A percentile compares a stretch with the other conserved stretches of the same genome.
Conservation (phyloP, 2,329 filamentous ascomycete genomes). For the Ophiostoma montium region DNA sequence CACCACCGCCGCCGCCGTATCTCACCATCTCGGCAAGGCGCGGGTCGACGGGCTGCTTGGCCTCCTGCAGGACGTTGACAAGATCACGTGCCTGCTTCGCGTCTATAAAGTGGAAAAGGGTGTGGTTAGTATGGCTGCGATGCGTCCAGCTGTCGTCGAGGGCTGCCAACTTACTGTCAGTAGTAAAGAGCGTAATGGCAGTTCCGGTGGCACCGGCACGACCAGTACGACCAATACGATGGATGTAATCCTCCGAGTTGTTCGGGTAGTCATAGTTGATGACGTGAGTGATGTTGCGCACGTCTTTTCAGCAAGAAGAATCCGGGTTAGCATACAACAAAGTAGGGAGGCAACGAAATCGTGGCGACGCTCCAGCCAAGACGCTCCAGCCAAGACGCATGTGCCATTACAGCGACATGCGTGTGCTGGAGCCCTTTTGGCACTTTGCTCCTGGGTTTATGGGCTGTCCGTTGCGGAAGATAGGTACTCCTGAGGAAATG, state of each 20-base stretch:
- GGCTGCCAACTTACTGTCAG: conserved; percentile 71
- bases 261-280: conserved; percentile 99
- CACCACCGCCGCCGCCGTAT: conserved; percentile 74
- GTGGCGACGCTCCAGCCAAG: conserved; percentile 47
- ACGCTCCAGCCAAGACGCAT: conserved; percentile 44
- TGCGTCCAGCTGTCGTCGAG: no score
- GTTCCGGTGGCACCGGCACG: conserved; percentile 90
- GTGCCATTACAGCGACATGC: conserved; percentile 19
- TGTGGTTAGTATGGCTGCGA: neutral
- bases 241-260: conserved; percentile 97
- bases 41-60: conserved; percentile 96
- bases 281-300: conserved; percentile 99
- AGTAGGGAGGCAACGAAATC: conserved; percentile 21
- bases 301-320: conserved; percentile 58
- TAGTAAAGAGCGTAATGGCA: conserved; percentile 96
- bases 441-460: conserved; percentile 41
- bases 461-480: conserved; percentile 48
- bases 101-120: conserved; percentile 36
- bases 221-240: conserved; percentile 90
- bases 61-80: conserved; percentile 80
- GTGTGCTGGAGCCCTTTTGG: conserved; percentile 30
- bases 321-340: conserved; percentile 61
- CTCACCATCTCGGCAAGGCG: conserved; percentile 91
- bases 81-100: conserved; percentile 95
- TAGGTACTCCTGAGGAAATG: conserved; percentile 33